Conservation (phyloP, 768 basidiomycete genomes). For the Boletales sp. region DNA sequence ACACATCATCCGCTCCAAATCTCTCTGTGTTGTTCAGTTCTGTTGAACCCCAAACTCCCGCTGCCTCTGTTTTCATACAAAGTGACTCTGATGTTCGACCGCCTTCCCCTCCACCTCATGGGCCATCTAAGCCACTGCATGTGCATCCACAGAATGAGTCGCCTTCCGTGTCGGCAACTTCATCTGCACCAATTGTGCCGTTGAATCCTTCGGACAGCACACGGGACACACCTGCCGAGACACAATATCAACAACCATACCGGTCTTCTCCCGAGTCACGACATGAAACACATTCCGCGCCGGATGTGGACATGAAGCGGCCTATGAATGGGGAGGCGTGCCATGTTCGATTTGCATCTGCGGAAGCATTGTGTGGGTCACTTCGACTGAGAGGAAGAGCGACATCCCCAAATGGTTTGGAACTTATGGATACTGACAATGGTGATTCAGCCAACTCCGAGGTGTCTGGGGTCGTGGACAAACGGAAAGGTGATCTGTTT, state of each 20-base stretch:
- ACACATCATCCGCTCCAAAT: slow-evolving; percentile 13
- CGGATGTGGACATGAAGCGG: slow-evolving; percentile 11
- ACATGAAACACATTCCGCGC: background rate
- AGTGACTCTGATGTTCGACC: slow-evolving; percentile 1
- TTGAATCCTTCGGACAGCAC: slow-evolving; percentile 7
- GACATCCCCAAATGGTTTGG: background rate
- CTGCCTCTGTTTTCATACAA: background rate
- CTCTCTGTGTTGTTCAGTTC: slow-evolving; percentile 8
- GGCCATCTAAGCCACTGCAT: slow-evolving; percentile 26
- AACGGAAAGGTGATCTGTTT: background rate
- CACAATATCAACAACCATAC: slow-evolving; percentile 16
- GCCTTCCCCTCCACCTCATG: slow-evolving; percentile 11
- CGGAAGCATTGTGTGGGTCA: slow-evolving; percentile 21
- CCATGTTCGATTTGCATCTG: slow-evolving; percentile 31
- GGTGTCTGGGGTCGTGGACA: background rate
- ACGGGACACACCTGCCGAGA: slow-evolving; percentile 25
- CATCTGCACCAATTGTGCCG: slow-evolving; percentile 8
- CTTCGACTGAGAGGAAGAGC: slow-evolving; percentile 10
- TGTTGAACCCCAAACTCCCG: slow-evolving; percentile 2
- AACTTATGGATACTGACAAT: background rate
- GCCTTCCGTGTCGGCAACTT: background rate
- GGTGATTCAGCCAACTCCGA: background rate
- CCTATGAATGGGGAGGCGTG: slow-evolving; percentile 13
- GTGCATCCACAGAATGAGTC: slow-evolving; percentile 24
- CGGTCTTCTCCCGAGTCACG: slow-evolving; percentile 12